These are phyloP conservation scores for Hypoxylon intermedium DNA, from an alignment of 495 filamentous ascomycete species.

Conservation along the genomic window DNA sequence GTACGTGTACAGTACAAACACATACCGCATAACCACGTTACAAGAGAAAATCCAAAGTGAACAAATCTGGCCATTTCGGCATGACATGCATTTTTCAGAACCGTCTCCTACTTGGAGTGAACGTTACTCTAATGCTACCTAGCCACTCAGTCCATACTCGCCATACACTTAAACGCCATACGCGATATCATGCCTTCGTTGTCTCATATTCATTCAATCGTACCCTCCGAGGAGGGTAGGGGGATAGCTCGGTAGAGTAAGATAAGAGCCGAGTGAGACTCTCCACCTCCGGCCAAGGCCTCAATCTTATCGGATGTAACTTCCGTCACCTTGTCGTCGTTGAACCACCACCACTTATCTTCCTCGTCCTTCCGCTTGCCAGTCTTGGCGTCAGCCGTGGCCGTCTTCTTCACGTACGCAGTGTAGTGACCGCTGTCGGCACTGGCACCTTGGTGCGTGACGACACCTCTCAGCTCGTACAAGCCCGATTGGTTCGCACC, in stretches of 20 bases:
- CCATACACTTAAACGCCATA: slow-evolving; percentile 33
- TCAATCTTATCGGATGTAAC: slow-evolving; percentile 92
- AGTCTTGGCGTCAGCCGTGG: slow-evolving; percentile 66
- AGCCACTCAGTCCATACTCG: slow-evolving; percentile 20
- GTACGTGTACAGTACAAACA: background rate
- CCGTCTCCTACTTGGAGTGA: slow-evolving; percentile 25
- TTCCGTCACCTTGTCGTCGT: slow-evolving; percentile 96
- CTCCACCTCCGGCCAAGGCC: slow-evolving; percentile 88
- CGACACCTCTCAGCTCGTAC: slow-evolving; percentile 91
- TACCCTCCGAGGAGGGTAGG: slow-evolving; percentile 58
- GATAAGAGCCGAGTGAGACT: slow-evolving; percentile 93
- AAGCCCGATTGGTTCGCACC: slow-evolving; percentile 90
- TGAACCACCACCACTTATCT: slow-evolving; percentile 99
- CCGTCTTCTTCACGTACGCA: slow-evolving; percentile 92
- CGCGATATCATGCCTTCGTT: slow-evolving; percentile 12
- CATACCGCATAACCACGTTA: background rate
- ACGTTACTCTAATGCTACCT: slow-evolving; percentile 37
- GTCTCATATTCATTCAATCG: slow-evolving; percentile 34
- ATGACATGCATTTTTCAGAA: slow-evolving; percentile 26
- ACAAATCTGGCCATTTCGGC: slow-evolving; percentile 2
- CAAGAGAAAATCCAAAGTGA: background rate
- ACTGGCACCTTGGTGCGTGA: slow-evolving; percentile 97
- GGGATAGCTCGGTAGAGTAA: slow-evolving; percentile 87
- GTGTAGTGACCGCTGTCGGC: slow-evolving; percentile 99
- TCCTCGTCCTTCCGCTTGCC: slow-evolving; percentile 80